These are phyloP conservation scores for Aspergillus ochraceus DNA, from an alignment of 2,329 filamentous ascomycete species.

Conservation along the genomic window DNA sequence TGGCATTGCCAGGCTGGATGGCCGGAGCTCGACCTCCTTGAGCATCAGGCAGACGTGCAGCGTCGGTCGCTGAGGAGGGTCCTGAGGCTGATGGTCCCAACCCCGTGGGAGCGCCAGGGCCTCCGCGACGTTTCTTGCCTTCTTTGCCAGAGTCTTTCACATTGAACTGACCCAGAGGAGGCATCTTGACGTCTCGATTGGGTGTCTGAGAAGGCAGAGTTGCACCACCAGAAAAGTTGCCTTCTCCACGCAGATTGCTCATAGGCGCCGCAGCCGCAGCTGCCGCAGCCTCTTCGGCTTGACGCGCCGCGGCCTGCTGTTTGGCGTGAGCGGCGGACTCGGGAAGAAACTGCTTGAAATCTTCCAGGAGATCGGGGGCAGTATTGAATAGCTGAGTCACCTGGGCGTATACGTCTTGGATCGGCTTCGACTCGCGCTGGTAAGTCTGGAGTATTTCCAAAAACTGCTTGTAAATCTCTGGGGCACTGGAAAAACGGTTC, in stretches of 20 bases:
- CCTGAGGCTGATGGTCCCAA: constrained; percentile 37
- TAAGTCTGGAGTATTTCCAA: constrained; percentile 98
- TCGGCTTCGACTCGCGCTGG: constrained; percentile 95
- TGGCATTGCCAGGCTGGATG: constrained; percentile 44
- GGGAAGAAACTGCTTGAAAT: constrained; percentile 97
- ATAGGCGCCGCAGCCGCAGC: constrained; percentile 62
- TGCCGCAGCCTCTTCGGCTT: constrained; percentile 67
- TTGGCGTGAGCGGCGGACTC: constrained; percentile 76
- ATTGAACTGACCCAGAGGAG: constrained; percentile 92
- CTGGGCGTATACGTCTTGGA: constrained; percentile 96
- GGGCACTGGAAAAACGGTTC: constrained; percentile 95
- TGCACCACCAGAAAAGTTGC: constrained; percentile 43
- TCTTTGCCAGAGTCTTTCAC: constrained; percentile 82
- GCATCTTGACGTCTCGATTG: constrained; percentile 66
- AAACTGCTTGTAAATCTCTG: constrained; percentile 99
- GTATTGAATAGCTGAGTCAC: constrained; percentile 92
- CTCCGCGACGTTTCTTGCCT: constrained; percentile 79
- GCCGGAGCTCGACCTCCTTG: constrained; percentile 35
- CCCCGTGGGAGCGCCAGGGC: constrained; percentile 43
- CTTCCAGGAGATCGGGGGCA: constrained; percentile 90
- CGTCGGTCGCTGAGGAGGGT: constrained; percentile 30
- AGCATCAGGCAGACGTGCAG: constrained; percentile 33
- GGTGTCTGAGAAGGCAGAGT: constrained; percentile 53
- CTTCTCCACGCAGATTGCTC: constrained; percentile 62
- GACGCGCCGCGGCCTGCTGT: constrained; percentile 58